These are phyloP conservation scores for Pestalotiopsis sp. DNA, from an alignment of 2,329 filamentous ascomycete genomes.

Conservation along the genomic window DNA sequence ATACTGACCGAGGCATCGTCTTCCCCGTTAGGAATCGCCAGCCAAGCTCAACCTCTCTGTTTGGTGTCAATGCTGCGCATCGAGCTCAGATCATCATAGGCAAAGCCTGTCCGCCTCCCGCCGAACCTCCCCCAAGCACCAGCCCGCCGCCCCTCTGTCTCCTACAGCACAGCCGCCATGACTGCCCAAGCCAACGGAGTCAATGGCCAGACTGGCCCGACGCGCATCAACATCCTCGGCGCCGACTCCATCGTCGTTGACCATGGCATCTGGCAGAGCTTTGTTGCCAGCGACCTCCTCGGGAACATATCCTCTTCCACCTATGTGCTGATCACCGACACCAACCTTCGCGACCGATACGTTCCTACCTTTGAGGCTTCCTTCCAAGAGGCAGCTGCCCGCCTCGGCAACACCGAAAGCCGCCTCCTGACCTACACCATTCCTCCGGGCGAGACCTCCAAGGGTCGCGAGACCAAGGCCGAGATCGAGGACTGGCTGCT, in stretches of 20 bases:
- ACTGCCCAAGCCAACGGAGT: slow-evolving; percentile 12
- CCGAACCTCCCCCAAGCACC: not conserved
- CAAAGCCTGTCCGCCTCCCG: not conserved
- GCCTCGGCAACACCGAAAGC: slow-evolving; percentile 43
- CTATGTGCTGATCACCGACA: slow-evolving; percentile 96
- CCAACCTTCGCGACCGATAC: slow-evolving; percentile 83
- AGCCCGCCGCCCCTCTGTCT: not conserved
- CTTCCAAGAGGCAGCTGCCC: slow-evolving; percentile 55
- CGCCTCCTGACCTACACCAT: slow-evolving; percentile 86
- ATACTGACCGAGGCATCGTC: not conserved
- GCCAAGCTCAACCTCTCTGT: not conserved
- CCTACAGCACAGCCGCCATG: not conserved
- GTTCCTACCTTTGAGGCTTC: slow-evolving; percentile 73
- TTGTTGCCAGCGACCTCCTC: slow-evolving; percentile 81
- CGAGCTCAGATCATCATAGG: not conserved
- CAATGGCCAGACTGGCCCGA: slow-evolving; percentile 39
- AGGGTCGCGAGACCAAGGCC: slow-evolving; percentile 90
- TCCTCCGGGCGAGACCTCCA: slow-evolving; percentile 90
- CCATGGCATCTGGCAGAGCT: slow-evolving; percentile 84
- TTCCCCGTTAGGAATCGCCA: not conserved
- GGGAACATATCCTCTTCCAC: slow-evolving; percentile 80
- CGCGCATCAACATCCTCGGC: slow-evolving; percentile 78
- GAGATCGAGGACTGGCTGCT: slow-evolving; percentile 98
- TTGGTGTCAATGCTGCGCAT: slow-evolving; percentile 10
- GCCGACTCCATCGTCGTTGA: slow-evolving; percentile 91